Base-by-base conservation (phyloP, 2,329 filamentous ascomycete species). In the Fusarium sp. region DNA sequence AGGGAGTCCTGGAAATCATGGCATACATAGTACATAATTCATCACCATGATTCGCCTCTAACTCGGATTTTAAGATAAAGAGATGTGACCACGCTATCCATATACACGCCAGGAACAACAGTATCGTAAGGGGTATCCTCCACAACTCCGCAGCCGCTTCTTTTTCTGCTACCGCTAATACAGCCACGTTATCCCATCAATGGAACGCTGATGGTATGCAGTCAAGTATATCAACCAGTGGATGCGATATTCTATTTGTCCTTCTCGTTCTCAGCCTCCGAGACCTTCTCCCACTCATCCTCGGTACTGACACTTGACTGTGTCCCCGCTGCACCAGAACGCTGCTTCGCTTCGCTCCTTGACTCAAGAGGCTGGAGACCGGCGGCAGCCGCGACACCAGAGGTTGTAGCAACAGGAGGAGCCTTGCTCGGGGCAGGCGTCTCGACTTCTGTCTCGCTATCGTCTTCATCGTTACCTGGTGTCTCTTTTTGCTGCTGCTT, bases 231-330 rank as follows among this genome's bases (percentile, higher is more conserved):
- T 20, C 35, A 14, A 20, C 21, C 20, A 45, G 40, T 31, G 13
- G 27, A 48, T 48, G 43, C 42, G 33, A 25, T 55, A 27, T 59
- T 63, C 60, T 73, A 85, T 75, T 86, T 86, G 61, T 83, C 83
- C 78, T 87, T 88, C 69, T 87, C 85, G 71, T 84, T 84, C 82
- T 89, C 88, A 59, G 84, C 87, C 78, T 91, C 91, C 21, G 92
- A 93, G 6, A 98, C 91, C 83, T 96, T 96, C 83, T 97, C 95
- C 95, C 95, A 98, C 80, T 98, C 95, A 75, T 95, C 95, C 81
- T 98, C 95, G 6, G 94, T 97, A 79, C 93, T 95, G 20, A 79
- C 84, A 51, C 85, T 84, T 43, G 86, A 88, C 77, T 84, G 87
- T 23, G 80, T 82, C 36, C 82, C 83, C 49, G 80, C 82, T 40